Evolutionary conservation across 2,329 filamentous ascomycete genomes (phyloP).

Genomic region (Talaromyces sp.): DNA sequence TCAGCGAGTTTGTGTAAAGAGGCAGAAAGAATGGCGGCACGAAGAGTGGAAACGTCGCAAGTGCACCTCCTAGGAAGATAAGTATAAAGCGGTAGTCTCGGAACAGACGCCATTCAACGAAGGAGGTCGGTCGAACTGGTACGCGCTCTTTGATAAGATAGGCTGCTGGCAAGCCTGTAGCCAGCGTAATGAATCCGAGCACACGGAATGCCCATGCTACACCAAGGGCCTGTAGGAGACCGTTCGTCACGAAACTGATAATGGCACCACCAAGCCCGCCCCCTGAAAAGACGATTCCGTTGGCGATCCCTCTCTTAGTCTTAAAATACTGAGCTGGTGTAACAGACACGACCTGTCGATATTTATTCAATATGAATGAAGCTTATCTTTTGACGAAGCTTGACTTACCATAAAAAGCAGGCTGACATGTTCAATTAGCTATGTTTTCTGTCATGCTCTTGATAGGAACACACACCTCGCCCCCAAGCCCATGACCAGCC

Average conservation of each 20-base stretch:
- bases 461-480: constrained; percentile 31
- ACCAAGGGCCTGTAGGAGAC: constrained; percentile 56
- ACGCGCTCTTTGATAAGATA: constrained; percentile 55
- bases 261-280: constrained; percentile 59
- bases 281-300: constrained; percentile 58
- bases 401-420: constrained; percentile 45
- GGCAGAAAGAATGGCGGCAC: constrained; percentile 62
- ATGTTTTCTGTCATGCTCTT: neutral
- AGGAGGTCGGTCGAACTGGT: constrained; percentile 36
- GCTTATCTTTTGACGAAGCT: neutral
- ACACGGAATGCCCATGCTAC: constrained; percentile 61
- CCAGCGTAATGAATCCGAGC: constrained; percentile 55
- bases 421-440: constrained; percentile 18
- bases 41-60: constrained; percentile 60
- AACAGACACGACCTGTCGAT: constrained; percentile 56
- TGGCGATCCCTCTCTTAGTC: constrained; percentile 56
- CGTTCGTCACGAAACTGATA: constrained; percentile 57
- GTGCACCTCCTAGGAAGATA: constrained; percentile 53
- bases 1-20: constrained; percentile 55
- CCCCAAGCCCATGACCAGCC: constrained; percentile 48
- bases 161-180: constrained; percentile 52
- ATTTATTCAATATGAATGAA: constrained; percentile 13
- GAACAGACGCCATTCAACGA: constrained; percentile 56
- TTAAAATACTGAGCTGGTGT: constrained; percentile 61
- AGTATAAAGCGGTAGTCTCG: constrained; percentile 50